These are phyloP conservation scores for Graphilbum sp. DNA, from an alignment of 2,329 filamentous ascomycete species.

Conservation along the genomic window DNA sequence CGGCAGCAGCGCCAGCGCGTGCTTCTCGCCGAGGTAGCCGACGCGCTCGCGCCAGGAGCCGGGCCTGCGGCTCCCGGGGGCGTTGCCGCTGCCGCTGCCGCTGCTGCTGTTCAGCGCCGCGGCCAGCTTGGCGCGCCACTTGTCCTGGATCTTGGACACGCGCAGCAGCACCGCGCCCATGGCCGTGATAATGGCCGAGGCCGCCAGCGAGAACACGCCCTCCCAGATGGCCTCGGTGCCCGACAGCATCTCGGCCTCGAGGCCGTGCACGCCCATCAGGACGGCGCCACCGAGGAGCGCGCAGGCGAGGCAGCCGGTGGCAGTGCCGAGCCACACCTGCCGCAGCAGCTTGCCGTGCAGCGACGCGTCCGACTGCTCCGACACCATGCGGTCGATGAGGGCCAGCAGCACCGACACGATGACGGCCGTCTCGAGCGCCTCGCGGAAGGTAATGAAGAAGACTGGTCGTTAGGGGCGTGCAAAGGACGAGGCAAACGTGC, in stretches of 20 bases:
- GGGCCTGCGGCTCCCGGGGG: constrained; percentile 14
- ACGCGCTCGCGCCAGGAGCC: constrained; percentile 20
- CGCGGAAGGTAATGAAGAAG: constrained; percentile 81
- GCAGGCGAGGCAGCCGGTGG: constrained; percentile 45
- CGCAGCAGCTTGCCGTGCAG: constrained; percentile 55
- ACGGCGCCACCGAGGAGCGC: constrained; percentile 44
- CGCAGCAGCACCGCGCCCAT: constrained; percentile 61
- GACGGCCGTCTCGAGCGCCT: constrained; percentile 68
- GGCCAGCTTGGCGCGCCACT: constrained; percentile 60
- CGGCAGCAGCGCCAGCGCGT: constrained; percentile 61
- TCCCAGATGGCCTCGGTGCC: constrained; percentile 56
- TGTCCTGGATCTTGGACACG: constrained; percentile 58
- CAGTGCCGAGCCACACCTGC: constrained; percentile 54
- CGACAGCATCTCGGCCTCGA: constrained; percentile 45
- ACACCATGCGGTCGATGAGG: constrained; percentile 68
- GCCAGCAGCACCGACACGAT: constrained; percentile 72
- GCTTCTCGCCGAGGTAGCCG: constrained; percentile 50
- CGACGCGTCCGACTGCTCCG: constrained; percentile 39
- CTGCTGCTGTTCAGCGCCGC: constrained; percentile 35
- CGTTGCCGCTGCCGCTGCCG: neutral
- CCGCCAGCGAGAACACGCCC: constrained; percentile 51
- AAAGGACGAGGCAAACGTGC: neutral
- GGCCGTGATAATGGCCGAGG: constrained; percentile 53
- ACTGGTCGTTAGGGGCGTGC: too few relatives aligned
- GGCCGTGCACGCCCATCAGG: constrained; percentile 58